These are phyloP conservation scores for Penicillium sp. DNA, from an alignment of 2,329 filamentous ascomycete species.

Conservation along the genomic window DNA sequence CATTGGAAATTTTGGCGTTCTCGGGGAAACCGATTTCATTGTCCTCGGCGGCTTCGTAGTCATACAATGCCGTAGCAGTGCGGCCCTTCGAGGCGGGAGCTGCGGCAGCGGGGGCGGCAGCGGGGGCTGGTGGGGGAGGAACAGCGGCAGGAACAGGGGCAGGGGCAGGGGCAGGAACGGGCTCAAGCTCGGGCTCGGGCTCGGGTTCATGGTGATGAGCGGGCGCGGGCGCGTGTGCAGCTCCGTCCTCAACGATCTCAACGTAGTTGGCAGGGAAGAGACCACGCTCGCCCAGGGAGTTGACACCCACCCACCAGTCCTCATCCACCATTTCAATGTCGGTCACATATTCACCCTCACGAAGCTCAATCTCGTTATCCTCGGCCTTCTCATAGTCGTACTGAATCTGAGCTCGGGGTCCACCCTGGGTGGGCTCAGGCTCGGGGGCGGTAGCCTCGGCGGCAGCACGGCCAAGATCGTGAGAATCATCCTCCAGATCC, in stretches of 20 bases:
- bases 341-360: conserved; percentile 83
- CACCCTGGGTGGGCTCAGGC: conserved; percentile 49
- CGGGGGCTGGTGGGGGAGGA: conserved; percentile 39
- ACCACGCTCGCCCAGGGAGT: conserved; percentile 78
- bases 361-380: conserved; percentile 91
- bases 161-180: conserved; percentile 33
- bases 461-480: conserved; percentile 63
- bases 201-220: conserved; percentile 34
- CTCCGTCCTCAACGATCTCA: conserved; percentile 71
- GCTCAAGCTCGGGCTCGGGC: conserved; percentile 31
- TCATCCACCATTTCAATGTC: conserved; percentile 97
- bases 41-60: conserved; percentile 96
- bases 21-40: conserved; percentile 88
- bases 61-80: conserved; percentile 84
- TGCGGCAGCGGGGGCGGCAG: conserved; percentile 41
- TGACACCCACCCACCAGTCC: conserved; percentile 98
- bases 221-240: conserved; percentile 27
- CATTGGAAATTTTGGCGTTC: conserved; percentile 74
- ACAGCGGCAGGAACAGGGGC: conserved; percentile 42
- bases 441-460: conserved; percentile 55
- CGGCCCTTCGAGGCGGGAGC: conserved; percentile 47
- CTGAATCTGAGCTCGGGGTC: conserved; percentile 75
- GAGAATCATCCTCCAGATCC: conserved; percentile 63
- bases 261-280: conserved; percentile 98
- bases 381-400: conserved; percentile 98